These are phyloP conservation scores for Collybia sp. DNA, from an alignment of 768 basidiomycete species.

Conservation along the genomic window DNA sequence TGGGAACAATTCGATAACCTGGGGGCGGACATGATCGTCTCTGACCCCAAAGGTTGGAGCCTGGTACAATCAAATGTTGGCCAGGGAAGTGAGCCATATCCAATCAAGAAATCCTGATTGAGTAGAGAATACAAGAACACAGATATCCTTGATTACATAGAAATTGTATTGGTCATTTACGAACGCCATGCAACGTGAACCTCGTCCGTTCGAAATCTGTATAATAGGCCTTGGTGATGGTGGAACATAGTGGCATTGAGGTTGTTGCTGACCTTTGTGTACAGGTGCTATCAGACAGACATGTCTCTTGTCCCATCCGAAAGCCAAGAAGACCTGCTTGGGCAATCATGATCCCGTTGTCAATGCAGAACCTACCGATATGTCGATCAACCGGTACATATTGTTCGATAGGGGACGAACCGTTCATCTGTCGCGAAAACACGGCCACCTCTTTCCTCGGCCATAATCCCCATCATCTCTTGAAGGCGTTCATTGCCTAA, in stretches of 20 bases:
- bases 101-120: too few relatives aligned
- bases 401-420: conserved; percentile 32
- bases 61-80: conserved; percentile 49
- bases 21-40: conserved; percentile 34
- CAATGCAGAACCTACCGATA: conserved; percentile 83
- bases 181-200: conserved; percentile 86
- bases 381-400: neutral
- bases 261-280: conserved; percentile 72
- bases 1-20: conserved; percentile 62
- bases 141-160: neutral
- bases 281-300: conserved; percentile 76
- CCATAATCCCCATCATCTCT: conserved; percentile 99
- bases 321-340: conserved; percentile 92
- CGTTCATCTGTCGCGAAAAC: conserved; percentile 97
- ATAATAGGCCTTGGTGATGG: conserved; percentile 1
- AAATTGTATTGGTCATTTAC: neutral
- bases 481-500: conserved; percentile 89
- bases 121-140: neutral
- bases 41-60: conserved; percentile 44
- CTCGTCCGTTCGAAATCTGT: conserved; percentile 91
- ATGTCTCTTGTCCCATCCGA: conserved; percentile 84
- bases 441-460: conserved; percentile 77
- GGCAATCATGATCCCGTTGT: conserved; percentile 99
- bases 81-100: conserved; percentile 7
- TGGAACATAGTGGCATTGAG: neutral